Base-by-base conservation (phyloP, 495 filamentous ascomycete species). In the Talaromyces wortmannii region DNA sequence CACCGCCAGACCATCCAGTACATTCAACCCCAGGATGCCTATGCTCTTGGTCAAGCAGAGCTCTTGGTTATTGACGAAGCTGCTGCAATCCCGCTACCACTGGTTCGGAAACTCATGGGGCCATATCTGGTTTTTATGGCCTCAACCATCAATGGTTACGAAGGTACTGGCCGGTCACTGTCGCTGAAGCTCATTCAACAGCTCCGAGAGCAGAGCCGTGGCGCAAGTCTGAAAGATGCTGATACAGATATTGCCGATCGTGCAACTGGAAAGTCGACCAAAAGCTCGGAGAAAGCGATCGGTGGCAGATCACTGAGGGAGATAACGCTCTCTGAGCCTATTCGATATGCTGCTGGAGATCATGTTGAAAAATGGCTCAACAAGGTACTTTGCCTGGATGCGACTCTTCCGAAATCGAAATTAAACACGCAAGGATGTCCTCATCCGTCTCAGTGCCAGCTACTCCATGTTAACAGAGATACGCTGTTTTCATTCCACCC, bases 111-210 rank as follows among this genome's bases (percentile, higher is more conserved):
- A 66, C 78, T 99, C 31, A 89, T 99, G 82, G 94, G 95, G 0
- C 94, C 92, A n/a, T 99, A 97, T 69, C 76, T 97, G 18, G 91
- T 97, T 4, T 99, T 99, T 74, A 99, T 99, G 95, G 91, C 95
- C 4, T 97, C 94, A 1, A 99, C 95, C 12, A 96, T 99, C 72
- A 97, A 96, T 63, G 95, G 95, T 52, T 99, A 99, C 65, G 95
- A 99, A 73, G 95, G 95, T 58, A 99, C 95, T 3, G 95, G 95
- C 31, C 82, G 95, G 42, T 97, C 92, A 2, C 78, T 99, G 2
- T 97, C 95, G 4, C 71, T 99, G 44, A 99, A 99, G 71, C 78
- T 99, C 56, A 97, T 99, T 57, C 92, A 97, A 62, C 95, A 99
- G 69, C 83, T 99, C 32, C 86, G 95, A 48, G 94, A 99, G 61